These are phyloP conservation scores for Moelleriella libera DNA, from an alignment of 2,329 filamentous ascomycete species.

Conservation along the genomic window DNA sequence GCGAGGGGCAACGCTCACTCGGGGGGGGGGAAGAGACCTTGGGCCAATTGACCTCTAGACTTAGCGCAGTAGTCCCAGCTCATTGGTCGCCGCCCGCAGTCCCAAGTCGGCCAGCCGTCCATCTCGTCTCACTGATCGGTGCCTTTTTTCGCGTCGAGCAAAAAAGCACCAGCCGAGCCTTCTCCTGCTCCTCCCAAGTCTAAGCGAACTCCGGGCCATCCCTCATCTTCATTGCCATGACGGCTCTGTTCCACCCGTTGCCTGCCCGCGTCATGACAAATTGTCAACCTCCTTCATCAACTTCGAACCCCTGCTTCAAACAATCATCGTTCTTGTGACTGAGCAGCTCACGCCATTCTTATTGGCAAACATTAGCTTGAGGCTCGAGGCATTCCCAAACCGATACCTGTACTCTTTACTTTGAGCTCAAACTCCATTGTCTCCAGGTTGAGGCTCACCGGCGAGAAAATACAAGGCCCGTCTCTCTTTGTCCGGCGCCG, in stretches of 20 bases:
- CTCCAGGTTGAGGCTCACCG: background rate
- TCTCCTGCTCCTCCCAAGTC: conserved; percentile 1
- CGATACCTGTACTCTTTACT: background rate
- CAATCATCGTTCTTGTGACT: conserved; percentile 1
- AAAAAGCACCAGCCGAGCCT: conserved; percentile 3
- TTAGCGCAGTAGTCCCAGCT: too few relatives aligned
- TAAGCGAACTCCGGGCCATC: background rate
- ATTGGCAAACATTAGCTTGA: background rate
- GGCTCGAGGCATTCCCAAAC: too few relatives aligned
- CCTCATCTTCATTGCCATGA: conserved; percentile 2
- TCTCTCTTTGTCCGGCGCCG: conserved; percentile 3
- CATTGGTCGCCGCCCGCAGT: too few relatives aligned
- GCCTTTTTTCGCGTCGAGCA: background rate
- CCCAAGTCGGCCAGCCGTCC: too few relatives aligned
- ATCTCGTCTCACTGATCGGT: too few relatives aligned
- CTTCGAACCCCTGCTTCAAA: conserved; percentile 2
- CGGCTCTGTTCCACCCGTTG: conserved; percentile 2
- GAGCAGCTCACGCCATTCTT: conserved; percentile 6
- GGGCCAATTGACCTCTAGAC: too few relatives aligned
- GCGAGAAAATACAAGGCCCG: conserved; percentile 4
- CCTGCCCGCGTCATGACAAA: conserved; percentile 7
- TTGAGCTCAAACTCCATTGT: background rate
- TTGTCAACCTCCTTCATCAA: conserved; percentile 2
- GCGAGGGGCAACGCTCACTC: background rate
- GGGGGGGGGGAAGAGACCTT: too few relatives aligned